phyloP scores from a whole-genome alignment of 139 green algal genomes.

The Trebouxia sp. region DNA sequence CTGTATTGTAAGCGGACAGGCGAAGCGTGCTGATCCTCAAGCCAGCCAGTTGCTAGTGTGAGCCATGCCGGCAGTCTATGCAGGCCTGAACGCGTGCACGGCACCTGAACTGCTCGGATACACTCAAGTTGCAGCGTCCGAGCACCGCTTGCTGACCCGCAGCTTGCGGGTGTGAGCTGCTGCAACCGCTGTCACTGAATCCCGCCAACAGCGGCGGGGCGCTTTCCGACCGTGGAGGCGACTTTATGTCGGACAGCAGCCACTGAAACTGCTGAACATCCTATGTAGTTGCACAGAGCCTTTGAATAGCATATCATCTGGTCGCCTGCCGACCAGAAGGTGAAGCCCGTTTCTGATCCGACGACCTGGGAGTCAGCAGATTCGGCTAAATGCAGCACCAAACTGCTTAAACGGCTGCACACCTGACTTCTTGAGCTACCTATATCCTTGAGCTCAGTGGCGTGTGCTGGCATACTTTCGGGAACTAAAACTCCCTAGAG shows the following conservation, averaged over 20 bases:
- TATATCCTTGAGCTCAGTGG: not conserved
- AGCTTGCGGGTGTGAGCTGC: not conserved
- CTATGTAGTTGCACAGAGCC: not conserved
- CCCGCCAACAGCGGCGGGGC: not conserved
- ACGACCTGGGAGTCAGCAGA: not conserved
- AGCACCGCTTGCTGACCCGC: not conserved
- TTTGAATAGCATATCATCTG: not conserved
- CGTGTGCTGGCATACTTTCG: not conserved
- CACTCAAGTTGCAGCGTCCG: not conserved
- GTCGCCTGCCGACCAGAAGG: not conserved
- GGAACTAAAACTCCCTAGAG: not conserved
- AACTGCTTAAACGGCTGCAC: not conserved
- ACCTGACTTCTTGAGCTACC: not conserved
- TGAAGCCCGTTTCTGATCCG: not conserved
- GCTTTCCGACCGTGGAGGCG: not conserved
- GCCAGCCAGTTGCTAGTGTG: no score
- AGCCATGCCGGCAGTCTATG: no score
- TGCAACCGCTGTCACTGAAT: not conserved
- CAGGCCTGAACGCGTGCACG: no score
- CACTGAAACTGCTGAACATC: not conserved
- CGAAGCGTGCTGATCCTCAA: no score
- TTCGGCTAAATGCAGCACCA: not conserved
- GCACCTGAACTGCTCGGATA: slow-evolving; percentile 1
- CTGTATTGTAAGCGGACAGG: not conserved
- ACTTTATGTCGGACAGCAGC: slow-evolving; percentile 7